phyloP scores from a whole-genome alignment of 2,329 filamentous ascomycete species.

The Trichoderma gracile region DNA sequence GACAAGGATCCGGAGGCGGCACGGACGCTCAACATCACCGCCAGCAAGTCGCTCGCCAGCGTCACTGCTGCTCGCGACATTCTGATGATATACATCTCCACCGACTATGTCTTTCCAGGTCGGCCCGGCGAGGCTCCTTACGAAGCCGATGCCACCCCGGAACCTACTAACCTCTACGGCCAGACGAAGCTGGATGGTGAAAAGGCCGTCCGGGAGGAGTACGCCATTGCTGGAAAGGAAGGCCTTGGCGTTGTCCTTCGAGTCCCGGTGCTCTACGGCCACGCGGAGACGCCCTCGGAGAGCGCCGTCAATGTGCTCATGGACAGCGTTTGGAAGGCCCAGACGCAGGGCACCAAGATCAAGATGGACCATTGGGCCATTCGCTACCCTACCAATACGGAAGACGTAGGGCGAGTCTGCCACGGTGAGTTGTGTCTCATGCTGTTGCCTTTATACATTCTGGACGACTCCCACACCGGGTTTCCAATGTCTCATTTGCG shows the following conservation, averaged over 20 bases:
- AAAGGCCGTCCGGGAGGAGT: constrained; percentile 65
- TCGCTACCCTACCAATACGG: constrained; percentile 85
- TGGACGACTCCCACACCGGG: not conserved
- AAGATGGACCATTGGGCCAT: constrained; percentile 86
- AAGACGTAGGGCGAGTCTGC: constrained; percentile 79
- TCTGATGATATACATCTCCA: constrained; percentile 76
- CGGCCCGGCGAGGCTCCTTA: constrained; percentile 81
- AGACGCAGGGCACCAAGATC: constrained; percentile 61
- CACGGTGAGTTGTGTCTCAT: constrained; percentile 51
- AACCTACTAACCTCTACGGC: constrained; percentile 75
- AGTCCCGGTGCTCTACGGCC: constrained; percentile 82
- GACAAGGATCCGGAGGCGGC: constrained; percentile 76
- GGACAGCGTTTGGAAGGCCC: constrained; percentile 72
- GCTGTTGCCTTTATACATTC: not conserved
- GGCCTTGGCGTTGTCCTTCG: constrained; percentile 69
- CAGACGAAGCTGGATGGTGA: constrained; percentile 63
- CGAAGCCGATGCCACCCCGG: constrained; percentile 60
- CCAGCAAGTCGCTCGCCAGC: constrained; percentile 65
- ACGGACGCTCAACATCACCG: constrained; percentile 70
- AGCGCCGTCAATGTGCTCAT: constrained; percentile 83
- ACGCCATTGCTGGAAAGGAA: constrained; percentile 47
- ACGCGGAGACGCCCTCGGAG: constrained; percentile 68
- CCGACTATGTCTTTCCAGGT: constrained; percentile 78
- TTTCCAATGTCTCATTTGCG: constrained; percentile 22
- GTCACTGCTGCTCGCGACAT: constrained; percentile 63